These are phyloP conservation scores for Wickerhamiella alocasiicola DNA, from an alignment of 805 yeast species.

Conservation along the genomic window DNA sequence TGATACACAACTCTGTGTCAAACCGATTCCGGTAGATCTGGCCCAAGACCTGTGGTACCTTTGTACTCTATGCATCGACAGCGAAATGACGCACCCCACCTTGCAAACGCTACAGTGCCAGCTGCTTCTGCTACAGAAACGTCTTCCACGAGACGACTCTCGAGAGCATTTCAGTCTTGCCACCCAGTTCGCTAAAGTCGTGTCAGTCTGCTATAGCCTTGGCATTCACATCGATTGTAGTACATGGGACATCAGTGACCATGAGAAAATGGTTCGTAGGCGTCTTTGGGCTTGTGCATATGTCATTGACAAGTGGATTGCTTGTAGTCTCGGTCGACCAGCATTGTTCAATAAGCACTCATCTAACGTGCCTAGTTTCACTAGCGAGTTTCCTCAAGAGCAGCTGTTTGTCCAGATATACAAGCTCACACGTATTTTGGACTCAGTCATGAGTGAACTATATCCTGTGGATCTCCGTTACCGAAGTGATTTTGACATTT, in stretches of 20 bases:
- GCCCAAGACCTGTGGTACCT: constrained; percentile 22
- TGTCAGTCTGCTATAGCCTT: constrained; percentile 23
- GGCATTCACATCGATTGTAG: constrained; percentile 29
- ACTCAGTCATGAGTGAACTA: constrained; percentile 20
- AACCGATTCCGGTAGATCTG: constrained; percentile 23
- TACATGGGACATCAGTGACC: constrained; percentile 26
- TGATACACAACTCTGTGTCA: constrained; percentile 24
- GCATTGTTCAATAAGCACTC: constrained; percentile 10
- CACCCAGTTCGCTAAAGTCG: constrained; percentile 23
- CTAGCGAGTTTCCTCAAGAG: constrained; percentile 21
- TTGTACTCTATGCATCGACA: constrained; percentile 22
- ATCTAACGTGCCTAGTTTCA: constrained; percentile 16
- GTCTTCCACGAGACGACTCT: constrained; percentile 24
- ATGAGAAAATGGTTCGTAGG: constrained; percentile 25
- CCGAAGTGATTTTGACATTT: constrained; percentile 13
- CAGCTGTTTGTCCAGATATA: constrained; percentile 23
- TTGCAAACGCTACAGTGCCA: constrained; percentile 26
- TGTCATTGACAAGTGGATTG: constrained; percentile 29
- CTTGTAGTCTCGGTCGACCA: constrained; percentile 28
- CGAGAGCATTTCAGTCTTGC: constrained; percentile 23
- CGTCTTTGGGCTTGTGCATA: constrained; percentile 28
- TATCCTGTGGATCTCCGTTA: constrained; percentile 17
- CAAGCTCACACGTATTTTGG: constrained; percentile 23
- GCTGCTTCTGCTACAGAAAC: constrained; percentile 24
- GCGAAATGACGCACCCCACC: constrained; percentile 24